phyloP scores from a whole-genome alignment of 257 asterid genomes.

The Nicotiana sylvestris region DNA sequence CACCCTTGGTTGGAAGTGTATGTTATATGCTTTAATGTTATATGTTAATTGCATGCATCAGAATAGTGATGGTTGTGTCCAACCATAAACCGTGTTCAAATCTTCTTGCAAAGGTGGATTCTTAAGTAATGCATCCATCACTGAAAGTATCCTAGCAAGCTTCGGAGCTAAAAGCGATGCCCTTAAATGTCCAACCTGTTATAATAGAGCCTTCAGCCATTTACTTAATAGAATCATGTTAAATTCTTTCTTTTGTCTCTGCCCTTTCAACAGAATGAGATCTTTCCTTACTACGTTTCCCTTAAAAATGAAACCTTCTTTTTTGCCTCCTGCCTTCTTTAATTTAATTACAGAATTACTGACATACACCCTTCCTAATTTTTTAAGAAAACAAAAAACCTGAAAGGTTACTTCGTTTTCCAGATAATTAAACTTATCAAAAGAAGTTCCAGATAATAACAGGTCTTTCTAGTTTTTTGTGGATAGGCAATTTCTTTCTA shows the following conservation, averaged over 20 bases:
- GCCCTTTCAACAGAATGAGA: no score
- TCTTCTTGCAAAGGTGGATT: no score
- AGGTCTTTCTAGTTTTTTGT: background rate
- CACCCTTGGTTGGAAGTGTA: background rate
- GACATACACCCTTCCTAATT: background rate
- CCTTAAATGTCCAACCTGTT: no score
- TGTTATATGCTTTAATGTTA: background rate
- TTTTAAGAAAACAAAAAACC: background rate
- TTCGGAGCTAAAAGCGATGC: no score
- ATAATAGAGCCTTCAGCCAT: no score
- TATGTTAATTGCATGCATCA: background rate
- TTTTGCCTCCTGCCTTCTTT: background rate
- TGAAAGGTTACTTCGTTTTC: background rate
- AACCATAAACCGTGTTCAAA: no score
- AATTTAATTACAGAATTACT: background rate
- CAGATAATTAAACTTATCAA: background rate
- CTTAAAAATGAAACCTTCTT: background rate
- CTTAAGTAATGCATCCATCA: no score
- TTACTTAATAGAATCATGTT: no score
- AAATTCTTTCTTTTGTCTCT: no score
- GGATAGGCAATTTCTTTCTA: background rate
- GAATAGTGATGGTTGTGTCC: background rate
- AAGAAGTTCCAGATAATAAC: background rate
- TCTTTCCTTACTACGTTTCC: no score
- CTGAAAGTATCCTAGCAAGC: no score